Evolutionary conservation across 306 rosid genomes (phyloP).

Genomic region (Sphenostylis stenocarpa): DNA sequence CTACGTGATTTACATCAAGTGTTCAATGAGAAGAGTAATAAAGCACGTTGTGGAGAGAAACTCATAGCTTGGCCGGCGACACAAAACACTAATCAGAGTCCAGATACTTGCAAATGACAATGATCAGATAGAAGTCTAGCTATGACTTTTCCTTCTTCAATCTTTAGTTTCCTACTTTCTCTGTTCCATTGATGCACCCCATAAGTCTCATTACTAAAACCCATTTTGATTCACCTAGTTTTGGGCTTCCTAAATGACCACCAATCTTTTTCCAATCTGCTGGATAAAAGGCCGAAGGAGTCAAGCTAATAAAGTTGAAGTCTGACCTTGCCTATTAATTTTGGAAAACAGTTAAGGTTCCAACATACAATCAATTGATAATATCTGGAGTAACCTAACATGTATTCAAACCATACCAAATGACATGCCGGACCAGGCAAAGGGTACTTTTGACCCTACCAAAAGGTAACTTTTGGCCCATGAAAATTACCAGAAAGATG

Average conservation of each 20-base stretch:
- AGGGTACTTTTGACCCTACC: too few species aligned
- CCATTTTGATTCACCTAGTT: constrained; percentile 50
- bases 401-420: too few species aligned
- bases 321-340: constrained; percentile 45
- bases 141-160: constrained; percentile 71
- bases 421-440: too few species aligned
- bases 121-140: constrained; percentile 53
- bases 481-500: too few species aligned
- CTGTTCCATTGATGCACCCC: constrained; percentile 82
- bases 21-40: not conserved
- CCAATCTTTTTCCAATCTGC: constrained; percentile 58
- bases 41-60: not conserved
- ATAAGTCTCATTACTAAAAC: constrained; percentile 48
- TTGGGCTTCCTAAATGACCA: constrained; percentile 53
- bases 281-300: constrained; percentile 67
- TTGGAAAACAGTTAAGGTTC: constrained; percentile 81
- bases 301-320: constrained; percentile 48
- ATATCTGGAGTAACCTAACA: too few species aligned
- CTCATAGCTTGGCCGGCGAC: too few species aligned
- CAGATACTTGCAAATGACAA: constrained; percentile 51
- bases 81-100: too few species aligned
- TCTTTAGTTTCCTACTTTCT: constrained; percentile 52
- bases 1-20: constrained; percentile 23
- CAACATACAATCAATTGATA: too few species aligned
- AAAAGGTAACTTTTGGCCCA: too few species aligned